Evolutionary conservation across 177 flowering plant species (phyloP).

Genomic region (Tripterygium wilfordii): DNA sequence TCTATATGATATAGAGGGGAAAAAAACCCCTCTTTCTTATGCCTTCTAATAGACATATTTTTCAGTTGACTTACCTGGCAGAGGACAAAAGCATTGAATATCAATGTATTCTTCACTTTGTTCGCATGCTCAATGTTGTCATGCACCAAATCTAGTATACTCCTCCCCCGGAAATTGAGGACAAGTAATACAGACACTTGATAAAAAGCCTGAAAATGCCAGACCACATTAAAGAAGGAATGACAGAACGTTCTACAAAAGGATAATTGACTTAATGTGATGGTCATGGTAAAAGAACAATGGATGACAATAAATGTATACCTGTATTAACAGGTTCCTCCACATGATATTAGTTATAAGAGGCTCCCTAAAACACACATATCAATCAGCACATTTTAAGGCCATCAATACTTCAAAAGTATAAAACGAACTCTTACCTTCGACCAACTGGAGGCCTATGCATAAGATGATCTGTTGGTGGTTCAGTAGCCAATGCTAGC

Average conservation of each 20-base stretch:
- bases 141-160: constrained; percentile 39
- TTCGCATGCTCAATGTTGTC: constrained; percentile 29
- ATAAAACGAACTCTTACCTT: constrained; percentile 39
- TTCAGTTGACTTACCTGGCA: constrained; percentile 87
- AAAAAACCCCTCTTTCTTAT: too few species aligned
- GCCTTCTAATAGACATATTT: too few species aligned
- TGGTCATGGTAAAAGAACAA: neutral
- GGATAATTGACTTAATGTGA: neutral
- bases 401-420: too few species aligned
- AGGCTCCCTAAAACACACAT: constrained; percentile 46
- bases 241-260: neutral
- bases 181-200: constrained; percentile 79
- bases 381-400: neutral
- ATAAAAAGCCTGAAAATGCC: constrained; percentile 65
- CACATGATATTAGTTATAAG: constrained; percentile 38
- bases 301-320: neutral
- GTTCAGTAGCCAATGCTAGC: constrained; percentile 94
- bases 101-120: constrained; percentile 75
- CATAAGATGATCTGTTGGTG: constrained; percentile 91
- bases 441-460: constrained; percentile 74
- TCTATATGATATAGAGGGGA: too few species aligned
- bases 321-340: constrained; percentile 48
- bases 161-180: constrained; percentile 67
- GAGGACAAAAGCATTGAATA: constrained; percentile 87
- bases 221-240: neutral